Evolutionary conservation across 208 protist genomes (phyloP).

Genomic region (Strigomonas culicis): DNA sequence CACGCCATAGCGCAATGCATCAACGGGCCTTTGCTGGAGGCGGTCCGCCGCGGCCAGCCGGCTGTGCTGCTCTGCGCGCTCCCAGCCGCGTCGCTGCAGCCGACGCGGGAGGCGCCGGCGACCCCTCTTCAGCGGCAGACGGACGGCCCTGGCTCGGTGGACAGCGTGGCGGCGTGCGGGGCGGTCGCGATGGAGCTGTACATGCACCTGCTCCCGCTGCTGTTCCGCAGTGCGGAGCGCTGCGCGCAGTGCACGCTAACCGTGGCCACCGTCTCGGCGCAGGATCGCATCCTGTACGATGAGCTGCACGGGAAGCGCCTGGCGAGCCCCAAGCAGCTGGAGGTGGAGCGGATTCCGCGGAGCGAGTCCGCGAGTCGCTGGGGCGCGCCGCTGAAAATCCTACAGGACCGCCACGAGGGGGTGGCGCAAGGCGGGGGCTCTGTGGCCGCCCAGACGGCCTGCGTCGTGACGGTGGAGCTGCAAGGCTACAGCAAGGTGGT

Average conservation of each 20-base stretch:
- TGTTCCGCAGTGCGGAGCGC: conserved; percentile 40
- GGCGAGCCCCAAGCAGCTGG: conserved; percentile 24
- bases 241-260: conserved; percentile 36
- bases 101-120: not conserved
- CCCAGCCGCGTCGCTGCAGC: conserved; percentile 29
- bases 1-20: conserved; percentile 57
- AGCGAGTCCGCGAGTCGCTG: conserved; percentile 35
- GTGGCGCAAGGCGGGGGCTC: conserved; percentile 19
- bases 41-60: conserved; percentile 31
- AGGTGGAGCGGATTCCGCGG: conserved; percentile 20
- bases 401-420: conserved; percentile 41
- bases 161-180: conserved; percentile 14
- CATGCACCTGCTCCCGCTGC: conserved; percentile 35
- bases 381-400: conserved; percentile 37
- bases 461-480: conserved; percentile 53
- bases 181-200: conserved; percentile 50
- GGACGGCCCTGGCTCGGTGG: not conserved
- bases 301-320: conserved; percentile 33
- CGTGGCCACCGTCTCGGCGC: conserved; percentile 38
- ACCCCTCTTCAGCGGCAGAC: not conserved
- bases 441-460: conserved; percentile 44
- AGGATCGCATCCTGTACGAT: conserved; percentile 48
- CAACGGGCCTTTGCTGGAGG: conserved; percentile 44
- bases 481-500: conserved; percentile 45
- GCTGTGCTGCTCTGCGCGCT: conserved; percentile 45